Conservation (phyloP, 2,329 filamentous ascomycete genomes). For the Zymoseptoria tritici region DNA sequence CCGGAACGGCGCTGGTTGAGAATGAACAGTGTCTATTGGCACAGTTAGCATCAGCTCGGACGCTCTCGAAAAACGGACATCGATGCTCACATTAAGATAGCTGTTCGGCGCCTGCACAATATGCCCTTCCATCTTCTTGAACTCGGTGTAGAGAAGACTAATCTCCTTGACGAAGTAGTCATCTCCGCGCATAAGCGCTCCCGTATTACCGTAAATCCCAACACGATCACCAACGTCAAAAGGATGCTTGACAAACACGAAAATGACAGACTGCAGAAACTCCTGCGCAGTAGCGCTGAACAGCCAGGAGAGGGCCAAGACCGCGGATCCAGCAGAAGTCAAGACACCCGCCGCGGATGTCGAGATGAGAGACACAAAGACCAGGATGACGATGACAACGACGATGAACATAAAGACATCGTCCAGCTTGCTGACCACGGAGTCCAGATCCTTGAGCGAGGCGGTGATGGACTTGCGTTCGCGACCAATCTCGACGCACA, state of each 20-base stretch:
- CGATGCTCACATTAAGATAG: slow-evolving; percentile 64
- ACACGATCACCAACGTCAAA: slow-evolving; percentile 95
- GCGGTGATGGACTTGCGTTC: slow-evolving; percentile 94
- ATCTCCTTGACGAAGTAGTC: slow-evolving; percentile 97
- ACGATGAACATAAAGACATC: slow-evolving; percentile 85
- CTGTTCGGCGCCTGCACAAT: slow-evolving; percentile 95
- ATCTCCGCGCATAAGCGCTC: slow-evolving; percentile 68
- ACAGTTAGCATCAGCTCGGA: slow-evolving; percentile 47
- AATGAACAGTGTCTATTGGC: slow-evolving; percentile 60
- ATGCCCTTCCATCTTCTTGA: slow-evolving; percentile 97
- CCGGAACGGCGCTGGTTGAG: slow-evolving; percentile 90
- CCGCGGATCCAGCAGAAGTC: slow-evolving; percentile 77
- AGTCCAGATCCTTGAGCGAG: slow-evolving; percentile 89
- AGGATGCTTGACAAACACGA: slow-evolving; percentile 94
- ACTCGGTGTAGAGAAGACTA: slow-evolving; percentile 86
- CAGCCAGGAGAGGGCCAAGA: slow-evolving; percentile 88
- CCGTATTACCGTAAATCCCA: slow-evolving; percentile 83
- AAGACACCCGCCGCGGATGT: slow-evolving; percentile 83
- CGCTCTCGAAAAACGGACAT: no score
- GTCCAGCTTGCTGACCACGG: slow-evolving; percentile 83
- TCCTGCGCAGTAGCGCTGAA: slow-evolving; percentile 90
- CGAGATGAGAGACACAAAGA: slow-evolving; percentile 84
- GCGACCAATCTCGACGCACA: slow-evolving; percentile 87
- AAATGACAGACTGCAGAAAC: slow-evolving; percentile 87
- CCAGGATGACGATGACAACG: slow-evolving; percentile 67